A percentile compares a stretch with the other conserved stretches of the same genome.
These are phyloP conservation scores for Lentinus brumalis DNA, from an alignment of 768 basidiomycete species.

Conservation along the genomic window DNA sequence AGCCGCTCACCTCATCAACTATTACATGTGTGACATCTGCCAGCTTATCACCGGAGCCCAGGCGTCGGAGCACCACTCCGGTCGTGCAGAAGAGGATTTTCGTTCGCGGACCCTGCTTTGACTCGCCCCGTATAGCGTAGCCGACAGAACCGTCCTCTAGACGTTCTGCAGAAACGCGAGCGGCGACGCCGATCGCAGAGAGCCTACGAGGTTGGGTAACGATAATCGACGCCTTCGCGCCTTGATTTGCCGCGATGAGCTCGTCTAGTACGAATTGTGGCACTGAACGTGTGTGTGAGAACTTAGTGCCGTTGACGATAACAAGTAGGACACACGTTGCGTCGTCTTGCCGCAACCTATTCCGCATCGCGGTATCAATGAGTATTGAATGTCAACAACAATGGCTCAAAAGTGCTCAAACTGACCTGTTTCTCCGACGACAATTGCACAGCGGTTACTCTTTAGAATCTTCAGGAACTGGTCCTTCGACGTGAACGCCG, in stretches of 20 bases:
- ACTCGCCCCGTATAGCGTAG: slow-evolving; percentile 89
- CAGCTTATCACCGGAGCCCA: slow-evolving; percentile 74
- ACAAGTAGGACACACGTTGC: slow-evolving; percentile 51
- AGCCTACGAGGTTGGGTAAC: slow-evolving; percentile 90
- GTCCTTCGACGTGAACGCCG: slow-evolving; percentile 71
- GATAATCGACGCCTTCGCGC: slow-evolving; percentile 72
- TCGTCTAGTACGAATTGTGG: slow-evolving; percentile 91
- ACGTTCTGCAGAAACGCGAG: slow-evolving; percentile 83
- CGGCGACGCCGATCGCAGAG: slow-evolving; percentile 86
- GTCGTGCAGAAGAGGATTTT: slow-evolving; percentile 91
- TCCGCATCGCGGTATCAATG: no score
- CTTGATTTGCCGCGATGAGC: slow-evolving; percentile 61
- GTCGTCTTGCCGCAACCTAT: slow-evolving; percentile 90
- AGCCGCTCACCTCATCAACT: slow-evolving; percentile 76
- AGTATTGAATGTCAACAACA: no score
- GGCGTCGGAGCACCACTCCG: slow-evolving; percentile 82
- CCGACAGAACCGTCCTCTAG: slow-evolving; percentile 78
- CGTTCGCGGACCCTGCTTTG: slow-evolving; percentile 62
- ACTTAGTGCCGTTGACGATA: background rate
- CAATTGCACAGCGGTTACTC: slow-evolving; percentile 68
- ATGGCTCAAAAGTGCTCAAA: background rate
- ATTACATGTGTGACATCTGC: slow-evolving; percentile 78
- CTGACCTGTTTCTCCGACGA: slow-evolving; percentile 88
- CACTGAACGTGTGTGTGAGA: slow-evolving; percentile 41
- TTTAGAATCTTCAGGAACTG: slow-evolving; percentile 63